Percentiles rank a stretch among this genome's conserved stretches.
Evolutionary conservation across 768 basidiomycete genomes (phyloP).

Genomic region (Ramaria sp.): DNA sequence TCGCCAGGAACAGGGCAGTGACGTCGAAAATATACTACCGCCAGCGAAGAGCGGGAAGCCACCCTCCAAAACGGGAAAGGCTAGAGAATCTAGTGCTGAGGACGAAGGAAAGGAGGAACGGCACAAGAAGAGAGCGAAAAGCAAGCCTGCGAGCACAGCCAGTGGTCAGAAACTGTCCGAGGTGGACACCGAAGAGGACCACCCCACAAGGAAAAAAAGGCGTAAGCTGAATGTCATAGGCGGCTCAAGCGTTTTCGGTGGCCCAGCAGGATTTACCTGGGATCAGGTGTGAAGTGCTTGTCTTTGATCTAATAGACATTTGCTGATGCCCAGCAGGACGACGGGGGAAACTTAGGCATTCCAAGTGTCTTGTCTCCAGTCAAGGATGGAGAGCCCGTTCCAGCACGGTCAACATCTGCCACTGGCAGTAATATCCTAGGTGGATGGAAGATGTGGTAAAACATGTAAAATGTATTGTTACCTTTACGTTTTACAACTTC

Average conservation of each 20-base stretch:
- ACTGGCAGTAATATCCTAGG: not conserved
- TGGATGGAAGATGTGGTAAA: not conserved
- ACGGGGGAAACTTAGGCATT: conserved; percentile 41
- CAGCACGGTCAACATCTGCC: conserved; percentile 24
- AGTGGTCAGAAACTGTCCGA: conserved; percentile 9
- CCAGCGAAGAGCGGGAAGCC: conserved; percentile 17
- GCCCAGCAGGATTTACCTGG: conserved; percentile 34
- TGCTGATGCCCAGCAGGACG: conserved; percentile 15
- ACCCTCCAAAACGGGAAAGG: conserved; percentile 10
- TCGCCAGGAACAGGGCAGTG: conserved; percentile 3
- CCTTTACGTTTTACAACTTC: too few relatives aligned
- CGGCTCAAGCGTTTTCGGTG: conserved; percentile 24
- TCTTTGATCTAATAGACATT: not conserved
- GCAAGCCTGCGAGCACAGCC: not conserved
- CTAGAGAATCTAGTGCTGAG: conserved; percentile 7
- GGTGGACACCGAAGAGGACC: conserved; percentile 17
- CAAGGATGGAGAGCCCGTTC: conserved; percentile 41
- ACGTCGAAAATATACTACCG: conserved; percentile 9
- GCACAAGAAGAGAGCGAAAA: conserved; percentile 14
- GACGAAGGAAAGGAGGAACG: conserved; percentile 19
- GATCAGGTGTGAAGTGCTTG: conserved; percentile 25
- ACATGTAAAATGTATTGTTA: too few relatives aligned
- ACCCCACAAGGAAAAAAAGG: conserved; percentile 50
- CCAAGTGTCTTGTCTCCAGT: conserved; percentile 60
- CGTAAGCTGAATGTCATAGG: conserved; percentile 48